Evolutionary conservation across 2,329 filamentous ascomycete species (phyloP), one percentile per base, ranked within the genome.

Genomic region (Clonostachys rhizophaga): DNA sequence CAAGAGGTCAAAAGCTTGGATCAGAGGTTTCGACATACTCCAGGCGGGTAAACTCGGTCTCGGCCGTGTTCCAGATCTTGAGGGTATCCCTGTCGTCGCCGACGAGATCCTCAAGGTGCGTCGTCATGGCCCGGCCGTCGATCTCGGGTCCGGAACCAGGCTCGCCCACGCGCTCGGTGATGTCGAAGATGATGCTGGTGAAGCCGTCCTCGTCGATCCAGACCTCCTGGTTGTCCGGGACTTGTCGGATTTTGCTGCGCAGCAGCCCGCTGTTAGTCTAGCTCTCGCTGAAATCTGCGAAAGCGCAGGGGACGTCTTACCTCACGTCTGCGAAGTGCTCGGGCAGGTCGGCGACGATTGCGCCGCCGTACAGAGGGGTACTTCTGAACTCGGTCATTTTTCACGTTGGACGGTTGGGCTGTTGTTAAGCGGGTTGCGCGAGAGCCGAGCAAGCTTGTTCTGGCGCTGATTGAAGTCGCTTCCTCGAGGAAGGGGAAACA

Each of bases 211-310:
- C 78, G 63, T 95, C 90, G 59, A 96, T 85, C 71, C 84, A 96
- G 56, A 96, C 87, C 74, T 96, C 92, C 71, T 97, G 91, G 66
- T 95, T 88, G 63, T 92, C 86, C 44, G 87, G 87, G 6, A 91
- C 83, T 68, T 90, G 79, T 53, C 87, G 83, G 55, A 91, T 77
- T 47, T 79, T 78, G 69, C 86, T 89, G 51, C 45, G 34, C 17
- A 20, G 42, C 36, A 4, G 6, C 24, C 6, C 24, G 24, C 24
- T 30, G 24, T 30, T 30, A 30, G 24, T 30, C 37, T 9, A 33
- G 34, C 39, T 13, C 39, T 13, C 39, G 34, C 43, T 18, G 44
- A 37, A 10, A 10, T 30, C 10, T 30, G 24, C 8, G 24, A 30
- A 10, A 30, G 24, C 8, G 24, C 8, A 4, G 24, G 24, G 24